Evolutionary conservation across 2,329 filamentous ascomycete genomes (phyloP).

Genomic region (Colletotrichum somersetense): DNA sequence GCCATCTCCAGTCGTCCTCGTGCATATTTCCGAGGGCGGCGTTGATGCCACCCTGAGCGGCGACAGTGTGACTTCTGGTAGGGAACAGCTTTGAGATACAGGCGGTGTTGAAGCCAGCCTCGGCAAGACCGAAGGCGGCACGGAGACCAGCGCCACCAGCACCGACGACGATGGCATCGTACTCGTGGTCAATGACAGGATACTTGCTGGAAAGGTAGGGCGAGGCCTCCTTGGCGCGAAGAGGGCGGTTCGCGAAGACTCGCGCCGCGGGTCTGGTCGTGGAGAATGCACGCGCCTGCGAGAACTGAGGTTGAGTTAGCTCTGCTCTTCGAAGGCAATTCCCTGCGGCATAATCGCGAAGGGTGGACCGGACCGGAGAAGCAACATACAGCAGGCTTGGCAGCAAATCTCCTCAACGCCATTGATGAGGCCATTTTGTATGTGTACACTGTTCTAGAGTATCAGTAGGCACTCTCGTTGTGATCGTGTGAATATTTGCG

Average conservation of each 20-base stretch:
- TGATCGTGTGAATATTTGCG: not conserved
- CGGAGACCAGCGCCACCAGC: slow-evolving; percentile 85
- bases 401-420: slow-evolving; percentile 72
- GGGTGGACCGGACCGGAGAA: slow-evolving; percentile 24
- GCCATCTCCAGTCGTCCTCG: slow-evolving; percentile 98
- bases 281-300: slow-evolving; percentile 84
- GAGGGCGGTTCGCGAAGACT: slow-evolving; percentile 86
- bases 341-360: not conserved
- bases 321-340: not conserved
- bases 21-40: slow-evolving; percentile 95
- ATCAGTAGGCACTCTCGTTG: slow-evolving; percentile 15
- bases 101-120: slow-evolving; percentile 90
- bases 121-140: slow-evolving; percentile 86
- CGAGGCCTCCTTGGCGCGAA: slow-evolving; percentile 93
- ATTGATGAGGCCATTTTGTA: slow-evolving; percentile 72
- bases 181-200: slow-evolving; percentile 97
- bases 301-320: slow-evolving; percentile 63
- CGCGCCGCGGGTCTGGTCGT: slow-evolving; percentile 85
- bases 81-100: slow-evolving; percentile 91
- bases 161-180: slow-evolving; percentile 95
- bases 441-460: slow-evolving; percentile 16
- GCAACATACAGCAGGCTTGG: slow-evolving; percentile 67
- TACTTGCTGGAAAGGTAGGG: slow-evolving; percentile 91
- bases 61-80: slow-evolving; percentile 87
- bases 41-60: slow-evolving; percentile 87